Base-by-base conservation (phyloP, 192 early-diverging fungal genomes). In the Dimargaris xerosporica region DNA sequence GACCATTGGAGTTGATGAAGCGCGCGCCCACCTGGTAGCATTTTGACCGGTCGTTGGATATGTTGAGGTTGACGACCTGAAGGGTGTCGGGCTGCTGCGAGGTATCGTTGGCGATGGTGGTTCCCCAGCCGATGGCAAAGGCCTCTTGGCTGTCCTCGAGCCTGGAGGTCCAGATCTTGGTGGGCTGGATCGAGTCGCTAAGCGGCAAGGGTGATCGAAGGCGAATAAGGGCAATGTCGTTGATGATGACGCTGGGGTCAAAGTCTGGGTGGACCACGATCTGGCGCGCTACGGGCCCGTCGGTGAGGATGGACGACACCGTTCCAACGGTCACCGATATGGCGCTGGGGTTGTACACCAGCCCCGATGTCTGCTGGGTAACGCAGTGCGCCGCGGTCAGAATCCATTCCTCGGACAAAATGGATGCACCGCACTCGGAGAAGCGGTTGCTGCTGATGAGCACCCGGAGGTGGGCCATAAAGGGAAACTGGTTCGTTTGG, bases 341-440 rank as follows among this genome's bases (percentile, higher is more conserved):
- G n/a, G 16, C n/a, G 6, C 34, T 16, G 3, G 58, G 4, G n/a
- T 30, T 17, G 39, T 60, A 43, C 12, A 44, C 41, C 15, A n/a
- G 16, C 21, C 58, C 58, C 21, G 21, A 44, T 11, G 34, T 23
- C 41, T 43, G 16, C 11, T 44, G 34, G 46, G 73, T 74, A 62
- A 79, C 71, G 51, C 77, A 79, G 61, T 79, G 77, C 0, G 74
- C 77, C 17, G 77, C 77, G 10, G 77, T 79, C 29, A 79, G 52
- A 26, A 79, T 66, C 72, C 71, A 74, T 23, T 69, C 51, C 23
- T 66, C 61, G 29, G 70, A 70, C 31, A 79, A 64, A 54, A 79
- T 70, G 1, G 74, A 72, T 5, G 74, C 70, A 26, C 77, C 77
- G 25, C 77, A 79, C 16, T 41, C 58, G 41, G 41, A 43, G 62